Base-by-base conservation (phyloP, 192 early-diverging fungal genomes). In the Coemansia sp. region DNA sequence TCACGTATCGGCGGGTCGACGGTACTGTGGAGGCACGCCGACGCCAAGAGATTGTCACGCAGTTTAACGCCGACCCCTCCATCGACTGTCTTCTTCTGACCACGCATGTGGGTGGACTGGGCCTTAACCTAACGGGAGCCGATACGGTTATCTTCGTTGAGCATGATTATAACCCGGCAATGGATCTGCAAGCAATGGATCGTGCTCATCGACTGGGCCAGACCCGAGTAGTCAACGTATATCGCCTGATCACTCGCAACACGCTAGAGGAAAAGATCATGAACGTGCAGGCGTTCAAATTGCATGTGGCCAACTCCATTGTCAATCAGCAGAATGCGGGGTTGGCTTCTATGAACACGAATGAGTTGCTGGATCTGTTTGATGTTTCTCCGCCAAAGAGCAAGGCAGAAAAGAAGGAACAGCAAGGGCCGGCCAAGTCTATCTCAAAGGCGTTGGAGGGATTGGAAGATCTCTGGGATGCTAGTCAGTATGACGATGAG, bases 221-320 rank as follows among this genome's bases (percentile, higher is more conserved):
- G 69, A 96, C 94, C 58, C 83, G 90, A 28, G 92, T 94, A 5
- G 97, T 99, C 10, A 97, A 96, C 70, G 94, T 99, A 0, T 99
- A 99, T 70, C 89, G 97, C 7, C 71, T 99, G 50, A 97, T 99
- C 67, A 95, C 95, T 8, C 83, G 88, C 52, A 91, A 91, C n/a
- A 96, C 97, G 33, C 70, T 99, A 9, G 97, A 99, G 80, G 94
- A 99, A 70, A 99, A 99, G 70, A 99, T 99, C 67, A 99, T 99
- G 97, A 93, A 92, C 26, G 69, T 97, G 49, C 97, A 99, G 81
- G 92, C 91, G 54, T 99, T 99, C 82, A 99, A 99, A 70, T 80
- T 96, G 41, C 94, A 97, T 65, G 94, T 99, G 74, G 94, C 97
- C 2, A 93, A 91, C 46, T 84, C 93, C 2, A 82, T 99, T 30